These are phyloP conservation scores for Acanthamoeba pearcei DNA, from an alignment of 208 protist genomes.

Conservation along the genomic window DNA sequence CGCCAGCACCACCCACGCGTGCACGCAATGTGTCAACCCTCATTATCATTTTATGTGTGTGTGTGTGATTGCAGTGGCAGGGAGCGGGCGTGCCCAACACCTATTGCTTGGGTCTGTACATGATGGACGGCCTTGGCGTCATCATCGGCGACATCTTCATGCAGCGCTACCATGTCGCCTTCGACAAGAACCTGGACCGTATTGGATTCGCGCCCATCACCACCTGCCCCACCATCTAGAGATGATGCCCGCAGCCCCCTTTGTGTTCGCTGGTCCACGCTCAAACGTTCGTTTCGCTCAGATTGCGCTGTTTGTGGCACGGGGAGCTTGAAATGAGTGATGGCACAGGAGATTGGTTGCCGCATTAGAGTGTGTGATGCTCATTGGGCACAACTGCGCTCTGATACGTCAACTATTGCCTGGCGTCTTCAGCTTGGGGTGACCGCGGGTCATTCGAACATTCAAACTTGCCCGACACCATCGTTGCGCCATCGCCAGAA, in stretches of 20 bases:
- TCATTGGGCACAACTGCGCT: no score
- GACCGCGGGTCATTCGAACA: no score
- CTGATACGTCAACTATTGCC: no score
- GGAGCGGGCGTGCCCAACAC: constrained; percentile 3
- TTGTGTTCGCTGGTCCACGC: neutral
- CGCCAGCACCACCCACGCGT: neutral
- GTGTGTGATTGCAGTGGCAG: neutral
- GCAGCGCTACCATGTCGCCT: constrained; percentile 31
- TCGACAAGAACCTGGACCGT: constrained; percentile 27
- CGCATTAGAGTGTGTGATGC: no score
- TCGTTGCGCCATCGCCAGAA: no score
- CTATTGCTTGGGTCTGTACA: neutral
- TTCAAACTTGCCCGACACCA: no score
- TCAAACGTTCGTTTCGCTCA: no score
- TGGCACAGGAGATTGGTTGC: no score
- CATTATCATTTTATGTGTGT: neutral
- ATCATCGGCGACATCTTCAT: constrained; percentile 66
- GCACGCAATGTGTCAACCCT: neutral
- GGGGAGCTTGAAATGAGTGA: no score
- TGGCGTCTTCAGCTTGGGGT: no score
- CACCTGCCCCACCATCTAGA: constrained; percentile 1
- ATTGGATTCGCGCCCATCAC: constrained; percentile 18
- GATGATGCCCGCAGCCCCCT: neutral
- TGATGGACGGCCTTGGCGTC: neutral
- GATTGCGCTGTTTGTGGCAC: no score